Percentiles rank a stretch among this genome's conserved stretches.
Evolutionary conservation across 345 rosid species (phyloP).

Genomic region (Balakata baccata): DNA sequence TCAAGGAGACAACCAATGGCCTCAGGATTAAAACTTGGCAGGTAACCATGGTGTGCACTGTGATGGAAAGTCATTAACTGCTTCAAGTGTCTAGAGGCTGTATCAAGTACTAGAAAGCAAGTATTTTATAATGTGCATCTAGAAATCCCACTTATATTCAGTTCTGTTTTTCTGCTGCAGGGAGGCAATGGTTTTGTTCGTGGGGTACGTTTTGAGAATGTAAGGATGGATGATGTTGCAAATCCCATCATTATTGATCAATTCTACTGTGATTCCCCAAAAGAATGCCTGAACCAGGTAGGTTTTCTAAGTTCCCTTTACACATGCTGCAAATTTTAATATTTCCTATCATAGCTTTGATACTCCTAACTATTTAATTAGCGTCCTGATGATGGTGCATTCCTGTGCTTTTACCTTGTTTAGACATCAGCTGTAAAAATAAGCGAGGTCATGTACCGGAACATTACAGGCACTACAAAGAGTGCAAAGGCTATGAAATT

Average conservation of each 20-base stretch:
- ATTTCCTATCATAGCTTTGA: neutral
- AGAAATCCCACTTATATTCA: neutral
- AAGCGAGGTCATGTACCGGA: constrained; percentile 82
- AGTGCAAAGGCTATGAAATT: constrained; percentile 76
- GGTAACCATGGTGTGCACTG: constrained; percentile 45
- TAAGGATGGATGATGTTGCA: constrained; percentile 69
- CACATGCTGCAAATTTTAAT: too few relatives aligned
- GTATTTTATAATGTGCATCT: neutral
- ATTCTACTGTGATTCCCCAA: constrained; percentile 94
- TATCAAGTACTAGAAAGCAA: neutral
- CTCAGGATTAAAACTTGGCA: constrained; percentile 98
- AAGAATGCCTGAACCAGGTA: constrained; percentile 79
- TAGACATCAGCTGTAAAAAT: constrained; percentile 87
- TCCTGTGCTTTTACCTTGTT: constrained; percentile 5
- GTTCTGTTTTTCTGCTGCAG: constrained; percentile 31
- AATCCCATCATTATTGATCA: constrained; percentile 94
- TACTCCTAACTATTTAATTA: neutral
- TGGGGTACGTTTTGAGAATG: constrained; percentile 74
- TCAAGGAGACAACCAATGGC: constrained; percentile 78
- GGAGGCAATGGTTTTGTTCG: constrained; percentile 93
- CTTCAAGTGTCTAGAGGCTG: neutral
- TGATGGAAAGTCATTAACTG: neutral
- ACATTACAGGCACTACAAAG: constrained; percentile 72
- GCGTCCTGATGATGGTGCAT: neutral
- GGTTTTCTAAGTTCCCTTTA: neutral